Evolutionary conservation across 164 flowering plant genomes (phyloP).

Genomic region (Liriodendron chinense): DNA sequence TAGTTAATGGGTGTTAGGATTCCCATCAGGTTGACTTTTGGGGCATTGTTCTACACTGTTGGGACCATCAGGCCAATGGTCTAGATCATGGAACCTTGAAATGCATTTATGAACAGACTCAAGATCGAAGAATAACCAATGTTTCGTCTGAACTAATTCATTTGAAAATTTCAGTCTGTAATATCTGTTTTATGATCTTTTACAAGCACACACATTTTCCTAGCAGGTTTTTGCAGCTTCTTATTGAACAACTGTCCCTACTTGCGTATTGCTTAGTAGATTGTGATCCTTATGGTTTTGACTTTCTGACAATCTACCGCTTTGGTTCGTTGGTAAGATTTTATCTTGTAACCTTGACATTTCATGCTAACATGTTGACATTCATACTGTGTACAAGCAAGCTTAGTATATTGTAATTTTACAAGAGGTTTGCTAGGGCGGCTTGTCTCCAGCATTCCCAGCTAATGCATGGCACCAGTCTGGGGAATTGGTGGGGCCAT

Average conservation of each 20-base stretch:
- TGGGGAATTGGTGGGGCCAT: too few species aligned
- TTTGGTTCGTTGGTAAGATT: constrained; percentile 89
- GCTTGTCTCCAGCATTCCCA: too few species aligned
- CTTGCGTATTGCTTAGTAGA: constrained; percentile 88
- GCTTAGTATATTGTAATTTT: not conserved
- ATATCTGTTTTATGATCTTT: too few species aligned
- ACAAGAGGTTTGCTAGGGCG: too few species aligned
- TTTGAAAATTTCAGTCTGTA: not conserved
- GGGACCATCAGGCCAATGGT: not conserved
- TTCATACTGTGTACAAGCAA: not conserved
- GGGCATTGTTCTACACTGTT: not conserved
- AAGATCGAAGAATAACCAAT: not conserved
- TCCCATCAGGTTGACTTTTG: not conserved
- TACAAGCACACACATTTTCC: not conserved
- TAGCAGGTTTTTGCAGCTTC: constrained; percentile 79
- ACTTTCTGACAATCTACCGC: constrained; percentile 80
- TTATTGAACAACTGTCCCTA: constrained; percentile 50
- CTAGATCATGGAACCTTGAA: not conserved
- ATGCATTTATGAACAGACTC: not conserved
- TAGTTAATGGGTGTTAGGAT: not conserved
- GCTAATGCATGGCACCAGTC: too few species aligned
- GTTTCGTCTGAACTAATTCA: not conserved
- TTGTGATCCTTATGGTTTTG: constrained; percentile 98
- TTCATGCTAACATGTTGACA: not conserved
- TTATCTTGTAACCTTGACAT: not conserved